Conservation (phyloP, 257 asterid species). For the Plectranthus barbatus region DNA sequence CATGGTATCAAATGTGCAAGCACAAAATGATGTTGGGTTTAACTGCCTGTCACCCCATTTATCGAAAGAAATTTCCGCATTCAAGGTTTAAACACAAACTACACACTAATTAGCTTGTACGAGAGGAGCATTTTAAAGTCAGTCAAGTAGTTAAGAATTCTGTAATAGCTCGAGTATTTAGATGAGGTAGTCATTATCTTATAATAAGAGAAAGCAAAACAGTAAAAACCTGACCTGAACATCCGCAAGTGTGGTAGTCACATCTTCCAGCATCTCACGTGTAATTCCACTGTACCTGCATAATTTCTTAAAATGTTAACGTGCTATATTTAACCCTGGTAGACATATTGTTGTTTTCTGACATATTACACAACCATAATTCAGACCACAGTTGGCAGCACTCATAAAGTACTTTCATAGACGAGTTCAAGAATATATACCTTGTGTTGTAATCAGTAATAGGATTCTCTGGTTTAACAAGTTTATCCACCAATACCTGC, state of each 20-base stretch:
- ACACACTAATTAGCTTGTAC: background rate
- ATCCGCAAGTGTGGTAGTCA: constrained; percentile 76
- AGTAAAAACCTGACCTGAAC: constrained; percentile 59
- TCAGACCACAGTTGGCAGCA: background rate
- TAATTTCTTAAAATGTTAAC: background rate
- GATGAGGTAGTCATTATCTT: background rate
- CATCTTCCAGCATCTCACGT: constrained; percentile 59
- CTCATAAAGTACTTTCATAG: background rate
- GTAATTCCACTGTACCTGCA: constrained; percentile 97
- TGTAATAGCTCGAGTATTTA: background rate
- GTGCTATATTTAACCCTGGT: background rate
- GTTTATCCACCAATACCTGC: constrained; percentile 90
- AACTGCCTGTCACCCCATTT: background rate
- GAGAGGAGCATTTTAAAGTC: background rate
- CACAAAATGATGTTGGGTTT: background rate
- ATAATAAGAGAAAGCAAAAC: background rate
- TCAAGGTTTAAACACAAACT: background rate
- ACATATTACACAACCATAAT: background rate
- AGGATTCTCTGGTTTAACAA: constrained; percentile 83
- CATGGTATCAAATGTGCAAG: background rate
- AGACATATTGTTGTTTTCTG: background rate
- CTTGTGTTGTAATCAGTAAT: constrained; percentile 91
- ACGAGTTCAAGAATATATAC: constrained; percentile 29
- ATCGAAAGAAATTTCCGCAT: background rate
- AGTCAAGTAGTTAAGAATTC: background rate